phyloP scores from a whole-genome alignment of 257 asterid species.

The Lithospermum erythrorhizon region DNA sequence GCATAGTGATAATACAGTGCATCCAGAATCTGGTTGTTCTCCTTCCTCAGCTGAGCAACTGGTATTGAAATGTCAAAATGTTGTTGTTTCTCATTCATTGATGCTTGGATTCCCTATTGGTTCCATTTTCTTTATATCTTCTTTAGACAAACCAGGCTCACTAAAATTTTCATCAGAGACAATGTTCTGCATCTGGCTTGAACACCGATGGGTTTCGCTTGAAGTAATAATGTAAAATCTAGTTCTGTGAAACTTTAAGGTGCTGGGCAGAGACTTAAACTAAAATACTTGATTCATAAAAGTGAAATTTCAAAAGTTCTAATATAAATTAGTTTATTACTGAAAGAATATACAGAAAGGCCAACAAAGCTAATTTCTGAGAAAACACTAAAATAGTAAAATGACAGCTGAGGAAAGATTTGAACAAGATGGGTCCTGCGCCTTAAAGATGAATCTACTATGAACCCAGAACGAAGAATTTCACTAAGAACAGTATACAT shows the following conservation, averaged over 20 bases:
- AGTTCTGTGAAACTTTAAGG: not conserved
- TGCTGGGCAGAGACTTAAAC: not conserved
- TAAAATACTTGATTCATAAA: not conserved
- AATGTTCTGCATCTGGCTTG: slow-evolving; percentile 27
- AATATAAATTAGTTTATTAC: not conserved
- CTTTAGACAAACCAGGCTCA: no score
- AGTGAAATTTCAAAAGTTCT: not conserved
- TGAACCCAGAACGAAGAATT: slow-evolving; percentile 55
- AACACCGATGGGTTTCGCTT: slow-evolving; percentile 49
- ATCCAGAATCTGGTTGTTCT: slow-evolving; percentile 37
- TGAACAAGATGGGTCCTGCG: slow-evolving; percentile 82
- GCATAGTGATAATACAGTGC: no score
- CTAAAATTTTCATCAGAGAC: slow-evolving; percentile 42
- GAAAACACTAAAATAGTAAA: slow-evolving; percentile 87
- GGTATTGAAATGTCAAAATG: slow-evolving; percentile 62
- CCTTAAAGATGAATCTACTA: slow-evolving; percentile 54
- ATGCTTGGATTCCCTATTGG: slow-evolving; percentile 90
- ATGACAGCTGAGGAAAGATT: slow-evolving; percentile 89
- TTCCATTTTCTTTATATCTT: slow-evolving; percentile 67
- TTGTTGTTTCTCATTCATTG: slow-evolving; percentile 83
- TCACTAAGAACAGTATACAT: slow-evolving; percentile 76
- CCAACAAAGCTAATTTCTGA: slow-evolving; percentile 26
- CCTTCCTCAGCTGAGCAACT: slow-evolving; percentile 35
- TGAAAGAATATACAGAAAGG: not conserved
- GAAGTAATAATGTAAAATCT: slow-evolving; percentile 41